Evolutionary conservation across 129 eudicot species (phyloP).

Genomic region (Flaveria ramosissima): DNA sequence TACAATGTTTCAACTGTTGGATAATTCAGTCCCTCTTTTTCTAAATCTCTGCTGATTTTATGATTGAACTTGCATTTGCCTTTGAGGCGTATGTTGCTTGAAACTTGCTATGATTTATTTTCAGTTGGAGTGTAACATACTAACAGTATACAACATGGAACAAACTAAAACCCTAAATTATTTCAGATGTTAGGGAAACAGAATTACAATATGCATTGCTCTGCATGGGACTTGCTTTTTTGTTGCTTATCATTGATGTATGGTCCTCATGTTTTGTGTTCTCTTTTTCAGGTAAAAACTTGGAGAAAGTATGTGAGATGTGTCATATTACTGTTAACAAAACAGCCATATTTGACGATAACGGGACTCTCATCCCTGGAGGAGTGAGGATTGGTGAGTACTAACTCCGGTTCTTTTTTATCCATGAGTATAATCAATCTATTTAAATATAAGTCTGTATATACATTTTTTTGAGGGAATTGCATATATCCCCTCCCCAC

Average conservation of each 20-base stretch:
- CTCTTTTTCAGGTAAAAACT: slow-evolving; percentile 60
- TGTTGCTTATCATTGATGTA: neutral
- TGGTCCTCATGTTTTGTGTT: slow-evolving; percentile 12
- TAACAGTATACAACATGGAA: neutral
- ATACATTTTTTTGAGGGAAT: too few species aligned
- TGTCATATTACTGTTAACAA: slow-evolving; percentile 93
- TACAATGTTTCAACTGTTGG: neutral
- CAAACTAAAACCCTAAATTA: neutral
- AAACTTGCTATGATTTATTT: neutral
- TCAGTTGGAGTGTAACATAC: neutral
- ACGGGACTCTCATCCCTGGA: slow-evolving; percentile 82
- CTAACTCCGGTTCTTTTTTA: neutral
- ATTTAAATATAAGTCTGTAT: too few species aligned
- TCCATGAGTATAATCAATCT: neutral
- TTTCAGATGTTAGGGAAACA: neutral
- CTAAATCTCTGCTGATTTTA: neutral
- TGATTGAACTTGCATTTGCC: slow-evolving; percentile 6
- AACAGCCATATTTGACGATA: slow-evolving; percentile 79
- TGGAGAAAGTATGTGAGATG: slow-evolving; percentile 89
- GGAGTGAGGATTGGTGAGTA: slow-evolving; percentile 96
- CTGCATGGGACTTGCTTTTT: neutral
- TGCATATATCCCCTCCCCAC: too few species aligned
- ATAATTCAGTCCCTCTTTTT: neutral
- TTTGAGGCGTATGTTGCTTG: slow-evolving; percentile 15
- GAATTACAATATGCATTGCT: slow-evolving; percentile 2